Conservation (phyloP, 164 flowering plant species). For the grape (Vitis vinifera) region ASM3070453v1 NC_081810.1:23843001-23843500, state of each 20-base stretch:
- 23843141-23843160: constrained; percentile 44
- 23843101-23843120: constrained; percentile 31
- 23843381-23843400: too few species aligned
- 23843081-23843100: constrained; percentile 65
- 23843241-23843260: constrained; percentile 49
- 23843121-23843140: constrained; percentile 60
- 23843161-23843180: constrained; percentile 66
- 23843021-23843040: constrained; percentile 37
- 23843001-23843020: constrained; percentile 53
- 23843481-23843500: too few species aligned
- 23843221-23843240: constrained; percentile 50
- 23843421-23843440: too few species aligned
- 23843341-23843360: too few species aligned
- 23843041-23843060: constrained; percentile 52
- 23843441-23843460: too few species aligned
- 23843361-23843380: too few species aligned
- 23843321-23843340: too few species aligned
- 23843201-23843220: constrained; percentile 42
- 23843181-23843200: constrained; percentile 60
- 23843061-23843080: constrained; percentile 66
- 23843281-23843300: constrained; percentile 53
- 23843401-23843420: too few species aligned
- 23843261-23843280: constrained; percentile 66
- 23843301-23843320: neutral
- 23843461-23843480: too few species aligned